Base-by-base conservation (phyloP, 768 basidiomycete genomes). In the Phallus indusiatus region DNA sequence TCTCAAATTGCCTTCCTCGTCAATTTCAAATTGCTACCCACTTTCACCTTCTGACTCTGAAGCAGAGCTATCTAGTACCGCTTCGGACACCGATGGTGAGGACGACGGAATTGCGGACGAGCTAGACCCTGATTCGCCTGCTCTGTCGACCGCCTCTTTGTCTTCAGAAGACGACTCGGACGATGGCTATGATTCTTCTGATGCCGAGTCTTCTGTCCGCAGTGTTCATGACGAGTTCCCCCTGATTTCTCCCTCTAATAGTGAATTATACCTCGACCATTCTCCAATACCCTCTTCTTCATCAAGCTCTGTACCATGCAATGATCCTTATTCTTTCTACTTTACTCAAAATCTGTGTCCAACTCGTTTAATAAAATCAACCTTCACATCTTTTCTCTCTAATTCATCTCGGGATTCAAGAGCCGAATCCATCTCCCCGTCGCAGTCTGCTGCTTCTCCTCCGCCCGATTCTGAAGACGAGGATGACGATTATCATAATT, bases 401-500 rank as follows among this genome's bases (percentile, higher is more conserved):
- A 50, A 60, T 6, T 42, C 46, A 28, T 53, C 33, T 36, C 12
- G 34, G 35, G 8, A 17, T 60, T 67, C 28, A 18, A 52, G 16
- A 66, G 61, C 18, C 66, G 67, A 0, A 64, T 68, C 51, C 69
- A 67, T 0, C 64, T 68, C 35, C 47, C 69, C 10, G 71, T 72
- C 60, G 69, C 70, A 53, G 65, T 72, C 7, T 68, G 68, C 54
- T 67, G 70, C 46, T 69, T 70, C 16, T 6, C 57, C 57, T 16
- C 57, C 57, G 1, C 57, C 57, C 1, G 57, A 59, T 28, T 59
- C 57, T 8, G 57, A 59, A n/a, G 57, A 59, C 21, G 57, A 59
- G n/a, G 71, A 70, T 16, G 70, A 71, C 7, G 67, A 72, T 60
- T 71, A 68, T 67, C 64, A 67, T 51, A 63, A 62, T 8, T 64